Evolutionary conservation across 257 asterid species (phyloP), one percentile per base, ranked within the genome.

Genomic region (Catharanthus roseus): DNA sequence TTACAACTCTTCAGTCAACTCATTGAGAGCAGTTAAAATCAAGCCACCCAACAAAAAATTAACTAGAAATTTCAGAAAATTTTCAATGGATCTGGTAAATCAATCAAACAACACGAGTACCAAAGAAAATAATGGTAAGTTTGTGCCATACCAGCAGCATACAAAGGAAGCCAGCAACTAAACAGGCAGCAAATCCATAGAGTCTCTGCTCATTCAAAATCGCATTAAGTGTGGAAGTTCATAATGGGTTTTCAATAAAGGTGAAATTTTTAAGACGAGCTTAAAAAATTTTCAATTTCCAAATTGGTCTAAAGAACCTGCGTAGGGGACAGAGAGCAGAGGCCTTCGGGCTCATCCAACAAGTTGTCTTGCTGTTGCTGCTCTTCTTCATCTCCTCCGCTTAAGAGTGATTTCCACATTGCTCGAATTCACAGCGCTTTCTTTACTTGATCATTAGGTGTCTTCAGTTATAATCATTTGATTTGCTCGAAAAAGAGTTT

Each of bases 181-280:
- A 77, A 83, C 91, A 85, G 45, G 93, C 99, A 34, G 87, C 96
- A 72, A 89, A 93, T 33, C 84, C 99, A 74, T 93, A 93, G 31
- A 89, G 65, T 77, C 99, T 89, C 99, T 93, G 96, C 80, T 29
- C 85, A 78, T 71, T 67, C 58, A 72, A 44, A 75, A 51, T 18
- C 28, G 67, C 45, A 65, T 50, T 24, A 74, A 54, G 1, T 21
- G 16, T 28, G 45, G 57, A 56, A 68, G 69, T 74, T 74, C 65
- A 62, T 33, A 56, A 72, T 19, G 57, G 72, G 33, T n/a, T 73
- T 77, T 71, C 51, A 36, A 70, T 29, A 38, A 69, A 74, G 11
- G 55, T 33, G 72, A 23, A 28, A 81, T 70, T 51, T 31, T 58
- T 61, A 31, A 23, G 36, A 54, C 38, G 45, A 24, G n/a, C 29